Base-by-base conservation (phyloP, 148 eudicot genomes). In the Rhododendron williamsianum region DNA sequence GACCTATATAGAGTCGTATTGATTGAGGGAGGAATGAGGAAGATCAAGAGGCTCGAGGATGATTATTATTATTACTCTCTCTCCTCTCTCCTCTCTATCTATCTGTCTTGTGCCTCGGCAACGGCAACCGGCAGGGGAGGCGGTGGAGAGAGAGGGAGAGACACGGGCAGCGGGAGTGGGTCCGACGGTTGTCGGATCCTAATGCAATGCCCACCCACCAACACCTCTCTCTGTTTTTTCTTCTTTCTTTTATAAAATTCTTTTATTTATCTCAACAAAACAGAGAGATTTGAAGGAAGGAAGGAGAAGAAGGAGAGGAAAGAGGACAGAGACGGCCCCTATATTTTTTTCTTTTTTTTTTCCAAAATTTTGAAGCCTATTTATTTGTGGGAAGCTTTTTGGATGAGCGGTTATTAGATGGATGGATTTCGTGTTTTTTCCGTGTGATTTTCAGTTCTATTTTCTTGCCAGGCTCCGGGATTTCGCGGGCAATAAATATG, bases 31-130 rank as follows among this genome's bases (percentile, higher is more conserved):
- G 23, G 51, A 81, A 81, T 60, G 73, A 23, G 74, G 73, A 81
- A 60, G 51, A 81, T 43, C 49, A 60, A 60, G 51, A 38, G 82
- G 23, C 41, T 6, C 3, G 38, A 27, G 41, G 38, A 27, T 35
- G 3, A 2, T 35, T 7, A 63, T 25, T 15, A 69, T n/a, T 15
- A 69, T n/a, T 25, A 9, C 16, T n/a, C 84, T 82, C 13, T 48
- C 74, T 81, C 38, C 49, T 30, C 83, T 73, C 78, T 36, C 38
- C 49, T 30, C 83, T 73, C 78, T 36, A 45, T 73, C 78, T 67
- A 13, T 25, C 18, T 15, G 15, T 19, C 21, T 21, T 1, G 19
- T 58, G 65, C 63, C 77, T 72, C 43, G 41, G 78, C 2, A 33
- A 27, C 41, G 16, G 33, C 78, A 36, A 73, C 23, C 76, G 7